These are phyloP conservation scores for Thoreauomyces humboldtii DNA, from an alignment of 192 early-diverging fungal genomes.

Conservation along the genomic window DNA sequence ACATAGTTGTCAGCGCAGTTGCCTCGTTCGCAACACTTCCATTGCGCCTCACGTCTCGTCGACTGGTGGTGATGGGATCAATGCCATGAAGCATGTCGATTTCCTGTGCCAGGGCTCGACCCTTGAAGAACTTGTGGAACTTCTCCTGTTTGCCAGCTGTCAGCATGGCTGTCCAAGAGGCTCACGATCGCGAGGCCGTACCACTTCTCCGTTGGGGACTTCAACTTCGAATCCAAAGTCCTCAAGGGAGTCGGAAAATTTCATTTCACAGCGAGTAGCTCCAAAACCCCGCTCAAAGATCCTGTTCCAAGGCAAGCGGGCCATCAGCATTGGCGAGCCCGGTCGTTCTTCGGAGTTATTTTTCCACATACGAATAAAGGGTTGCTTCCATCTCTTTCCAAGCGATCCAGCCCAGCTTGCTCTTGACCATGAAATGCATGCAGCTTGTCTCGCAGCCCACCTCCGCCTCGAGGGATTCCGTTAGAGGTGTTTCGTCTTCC, in stretches of 20 bases:
- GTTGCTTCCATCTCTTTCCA: constrained; percentile 52
- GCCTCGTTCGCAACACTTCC: no score
- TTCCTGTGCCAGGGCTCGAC: constrained; percentile 36
- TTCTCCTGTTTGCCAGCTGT: constrained; percentile 27
- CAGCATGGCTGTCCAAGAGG: no score
- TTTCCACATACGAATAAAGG: constrained; percentile 30
- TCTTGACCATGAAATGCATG: constrained; percentile 40
- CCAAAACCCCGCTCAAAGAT: constrained; percentile 52
- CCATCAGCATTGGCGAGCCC: not conserved
- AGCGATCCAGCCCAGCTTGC: constrained; percentile 51
- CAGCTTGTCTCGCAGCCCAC: constrained; percentile 40
- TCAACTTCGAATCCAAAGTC: constrained; percentile 51
- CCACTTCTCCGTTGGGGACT: constrained; percentile 42
- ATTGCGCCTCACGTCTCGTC: constrained; percentile 15
- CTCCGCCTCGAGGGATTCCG: constrained; percentile 17
- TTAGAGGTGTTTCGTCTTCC: constrained; percentile 29
- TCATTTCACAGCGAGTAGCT: constrained; percentile 42
- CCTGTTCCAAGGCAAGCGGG: no score
- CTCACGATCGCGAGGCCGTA: no score
- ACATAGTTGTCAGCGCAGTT: no score
- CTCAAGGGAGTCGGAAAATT: constrained; percentile 41
- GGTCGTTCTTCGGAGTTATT: not conserved
- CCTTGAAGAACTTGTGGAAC: constrained; percentile 43
- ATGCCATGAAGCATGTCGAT: constrained; percentile 43
- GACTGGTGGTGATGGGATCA: constrained; percentile 24